Percentiles rank a stretch among this genome's conserved stretches.
These are phyloP conservation scores for Macrophomina pseudophaseolina DNA, from an alignment of 2,329 filamentous ascomycete species.

Conservation along the genomic window DNA sequence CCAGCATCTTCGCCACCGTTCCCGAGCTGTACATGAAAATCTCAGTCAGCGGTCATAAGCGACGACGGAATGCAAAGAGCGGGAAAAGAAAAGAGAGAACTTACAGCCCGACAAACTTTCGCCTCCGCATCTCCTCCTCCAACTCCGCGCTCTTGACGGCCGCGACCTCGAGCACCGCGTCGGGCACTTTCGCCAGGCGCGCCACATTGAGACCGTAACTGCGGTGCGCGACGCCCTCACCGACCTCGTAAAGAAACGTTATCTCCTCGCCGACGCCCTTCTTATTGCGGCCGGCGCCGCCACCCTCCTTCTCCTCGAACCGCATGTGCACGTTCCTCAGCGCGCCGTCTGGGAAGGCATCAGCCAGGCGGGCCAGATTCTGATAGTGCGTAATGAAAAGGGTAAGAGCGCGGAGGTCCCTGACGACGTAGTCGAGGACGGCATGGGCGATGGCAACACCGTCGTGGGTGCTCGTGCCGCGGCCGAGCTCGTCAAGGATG, in stretches of 20 bases:
- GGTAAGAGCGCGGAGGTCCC: constrained; percentile 75
- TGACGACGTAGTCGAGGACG: constrained; percentile 83
- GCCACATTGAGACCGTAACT: constrained; percentile 96
- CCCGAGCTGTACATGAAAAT: background rate
- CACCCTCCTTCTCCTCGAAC: constrained; percentile 65
- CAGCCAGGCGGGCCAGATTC: constrained; percentile 74
- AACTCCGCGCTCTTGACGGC: constrained; percentile 78
- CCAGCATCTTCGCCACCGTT: constrained; percentile 19
- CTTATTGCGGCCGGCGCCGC: constrained; percentile 38
- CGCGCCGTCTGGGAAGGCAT: constrained; percentile 67
- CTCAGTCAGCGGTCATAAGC: background rate
- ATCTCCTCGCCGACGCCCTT: constrained; percentile 72
- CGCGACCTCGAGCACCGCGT: constrained; percentile 77
- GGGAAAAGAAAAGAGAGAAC: background rate
- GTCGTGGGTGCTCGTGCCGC: constrained; percentile 93
- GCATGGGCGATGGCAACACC: constrained; percentile 94
- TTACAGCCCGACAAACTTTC: constrained; percentile 23
- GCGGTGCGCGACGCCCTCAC: constrained; percentile 87
- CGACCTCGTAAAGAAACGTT: constrained; percentile 93
- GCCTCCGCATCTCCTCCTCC: constrained; percentile 64
- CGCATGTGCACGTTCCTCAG: constrained; percentile 93
- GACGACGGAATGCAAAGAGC: too few relatives aligned
- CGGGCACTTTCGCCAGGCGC: constrained; percentile 79
- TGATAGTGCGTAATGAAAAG: constrained; percentile 99
- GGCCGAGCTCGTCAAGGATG: constrained; percentile 91